Evolutionary conservation across 2,329 filamentous ascomycete species (phyloP), one percentile per base, ranked within the genome.

Genomic region (Neofusicoccum laricinum): DNA sequence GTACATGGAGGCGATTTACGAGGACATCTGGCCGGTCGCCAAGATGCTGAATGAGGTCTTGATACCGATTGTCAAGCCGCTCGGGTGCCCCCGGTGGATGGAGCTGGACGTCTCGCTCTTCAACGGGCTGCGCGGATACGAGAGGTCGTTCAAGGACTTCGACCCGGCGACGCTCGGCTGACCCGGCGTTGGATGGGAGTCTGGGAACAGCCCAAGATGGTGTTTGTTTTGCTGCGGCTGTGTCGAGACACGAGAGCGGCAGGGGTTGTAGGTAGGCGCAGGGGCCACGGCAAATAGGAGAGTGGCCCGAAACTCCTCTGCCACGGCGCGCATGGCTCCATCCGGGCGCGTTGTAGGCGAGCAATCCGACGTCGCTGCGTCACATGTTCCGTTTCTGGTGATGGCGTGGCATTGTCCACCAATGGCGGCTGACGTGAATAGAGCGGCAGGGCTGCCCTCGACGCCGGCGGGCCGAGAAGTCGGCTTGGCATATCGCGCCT

Each of bases 391-490:
- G 25, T 19, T 36, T 46, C n/a, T 19, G 41, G 30, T 6, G 17
- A 10, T 43, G 15, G 21, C 14, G 53, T 6, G 49, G 11, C 8
- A 12, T 21, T 15, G 25, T 46, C 40, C 40, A 36, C 55, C 40
- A 59, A 59, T 48, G 4, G 21, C 40, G 30, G 55, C 25, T 25
- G 41, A 21, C 30, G 2, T 10, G 55, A 46, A 14, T 46, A 58
- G 40, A 2, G 4, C 55, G 55, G 55, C 25, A 46, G 5, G 2
- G 41, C 40, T 19, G 55, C 2, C 40, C 30, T 36, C 10, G n/a
- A 19, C 7, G 49, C 61, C 61, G 61, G 17, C 61, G 61, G 61
- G 49, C 61, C 61, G 61, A 63, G 25, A 34, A 43, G 14, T 63
- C 34, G 61, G 30, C 41, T 46, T 49, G 50, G 38, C 61, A 30